Conservation (phyloP, 352 stramenopile genomes). For the Phytophthora ramorum region DNA sequence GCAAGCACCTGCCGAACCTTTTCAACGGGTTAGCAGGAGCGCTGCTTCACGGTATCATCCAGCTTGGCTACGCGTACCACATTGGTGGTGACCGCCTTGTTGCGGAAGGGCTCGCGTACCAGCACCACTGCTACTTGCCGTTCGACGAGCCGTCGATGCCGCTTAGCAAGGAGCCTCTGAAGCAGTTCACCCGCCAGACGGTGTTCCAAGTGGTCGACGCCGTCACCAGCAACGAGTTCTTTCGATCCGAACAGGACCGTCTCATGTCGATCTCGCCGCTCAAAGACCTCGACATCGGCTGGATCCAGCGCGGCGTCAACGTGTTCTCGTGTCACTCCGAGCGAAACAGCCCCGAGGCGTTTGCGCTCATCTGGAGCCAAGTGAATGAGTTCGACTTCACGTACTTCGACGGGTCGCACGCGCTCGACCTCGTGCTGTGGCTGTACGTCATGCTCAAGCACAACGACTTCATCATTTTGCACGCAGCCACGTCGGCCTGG, state of each 20-base stretch:
- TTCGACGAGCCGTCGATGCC: constrained; percentile 37
- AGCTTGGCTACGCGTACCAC: constrained; percentile 50
- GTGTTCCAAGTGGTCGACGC: constrained; percentile 26
- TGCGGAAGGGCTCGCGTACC: constrained; percentile 46
- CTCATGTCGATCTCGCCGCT: constrained; percentile 25
- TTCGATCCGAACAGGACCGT: constrained; percentile 34
- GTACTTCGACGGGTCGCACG: constrained; percentile 30
- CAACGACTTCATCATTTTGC: constrained; percentile 50
- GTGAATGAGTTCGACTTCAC: constrained; percentile 41
- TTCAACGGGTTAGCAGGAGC: constrained; percentile 41
- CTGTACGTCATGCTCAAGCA: constrained; percentile 45
- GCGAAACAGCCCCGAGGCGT: constrained; percentile 31
- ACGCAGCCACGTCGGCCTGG: constrained; percentile 49
- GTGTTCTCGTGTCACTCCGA: constrained; percentile 35
- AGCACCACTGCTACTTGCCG: constrained; percentile 42
- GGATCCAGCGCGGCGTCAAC: constrained; percentile 42
- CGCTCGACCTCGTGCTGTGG: constrained; percentile 46
- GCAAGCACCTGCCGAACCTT: constrained; percentile 39
- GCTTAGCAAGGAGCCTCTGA: constrained; percentile 18
- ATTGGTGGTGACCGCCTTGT: constrained; percentile 44
- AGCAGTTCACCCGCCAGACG: constrained; percentile 29
- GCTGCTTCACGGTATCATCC: constrained; percentile 53
- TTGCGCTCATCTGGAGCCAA: constrained; percentile 31
- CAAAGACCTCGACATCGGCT: constrained; percentile 38
- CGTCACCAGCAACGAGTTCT: constrained; percentile 33